Evolutionary conservation across 495 filamentous ascomycete genomes (phyloP), one percentile per base, ranked within the genome.

Genomic region (Articulospora tetracladia): DNA sequence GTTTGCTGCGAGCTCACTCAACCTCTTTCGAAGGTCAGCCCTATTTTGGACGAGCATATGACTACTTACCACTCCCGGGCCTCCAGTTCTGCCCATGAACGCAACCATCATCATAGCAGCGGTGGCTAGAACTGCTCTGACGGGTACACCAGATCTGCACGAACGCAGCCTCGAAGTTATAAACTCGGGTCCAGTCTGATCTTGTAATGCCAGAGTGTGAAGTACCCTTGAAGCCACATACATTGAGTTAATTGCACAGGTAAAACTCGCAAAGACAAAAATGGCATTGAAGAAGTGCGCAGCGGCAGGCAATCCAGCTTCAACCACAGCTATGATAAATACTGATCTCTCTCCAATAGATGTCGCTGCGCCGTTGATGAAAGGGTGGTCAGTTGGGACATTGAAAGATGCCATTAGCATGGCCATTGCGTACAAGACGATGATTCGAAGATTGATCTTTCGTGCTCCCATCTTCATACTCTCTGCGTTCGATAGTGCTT

Each of bases 401-500:
- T 76, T 71, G 24, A 81, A 75, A 0, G 73, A 75, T 0, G 70
- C 74, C 7, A 69, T 68, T 23, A 81, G 66, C 15, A 73, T 71
- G 7, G 68, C 68, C 10, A 81, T 64, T 3, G 69, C 55, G 61
- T 81, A 81, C 1, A 81, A 61, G 8, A 73, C 66, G 50, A 77
- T 70, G 49, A 81, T 73, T 15, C 78, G 75, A 12, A 79, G 53
- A 22, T 69, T 72, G 47, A 77, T 73, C 56, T 81, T 81, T 51
- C 76, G 69, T 8, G 76, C 74, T 0, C 76, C 76, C 65, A 81
- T 73, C 54, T 81, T 81, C 68, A 81, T 77, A 30, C 70, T 76
- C 60, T 81, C 78, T 1, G 71, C 70, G 46, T 74, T 69, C n/a
- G 73, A 65, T 0, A 79, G 70, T 12, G 73, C 66, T 53, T 72